Conservation (phyloP, 2,329 filamentous ascomycete genomes). For the Colletotrichum simmondsii region DNA sequence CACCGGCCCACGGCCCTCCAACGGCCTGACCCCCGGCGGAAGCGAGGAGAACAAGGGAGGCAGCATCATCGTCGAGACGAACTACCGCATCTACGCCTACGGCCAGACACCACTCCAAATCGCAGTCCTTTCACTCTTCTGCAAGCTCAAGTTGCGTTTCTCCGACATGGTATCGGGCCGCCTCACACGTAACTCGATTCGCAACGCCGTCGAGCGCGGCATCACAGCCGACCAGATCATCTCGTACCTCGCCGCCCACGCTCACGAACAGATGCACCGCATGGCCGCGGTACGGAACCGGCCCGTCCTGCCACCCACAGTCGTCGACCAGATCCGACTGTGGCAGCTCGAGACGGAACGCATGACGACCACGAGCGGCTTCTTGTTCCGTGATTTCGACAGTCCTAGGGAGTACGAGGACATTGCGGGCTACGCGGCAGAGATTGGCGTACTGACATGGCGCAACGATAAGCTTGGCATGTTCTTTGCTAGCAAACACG, state of each 20-base stretch:
- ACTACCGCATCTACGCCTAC: conserved; percentile 97
- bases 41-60: conserved; percentile 66
- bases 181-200: conserved; percentile 88
- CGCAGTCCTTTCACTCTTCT: conserved; percentile 90
- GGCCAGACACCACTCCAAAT: conserved; percentile 95
- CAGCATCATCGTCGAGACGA: conserved; percentile 96
- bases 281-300: conserved; percentile 65
- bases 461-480: conserved; percentile 80
- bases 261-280: conserved; percentile 92
- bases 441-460: conserved; percentile 92
- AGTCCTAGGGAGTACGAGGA: conserved; percentile 76
- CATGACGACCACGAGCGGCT: conserved; percentile 86
- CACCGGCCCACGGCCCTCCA: conserved; percentile 44
- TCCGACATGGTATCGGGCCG: conserved; percentile 94
- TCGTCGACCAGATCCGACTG: conserved; percentile 95
- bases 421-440: conserved; percentile 82
- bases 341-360: conserved; percentile 98
- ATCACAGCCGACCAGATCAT: conserved; percentile 98
- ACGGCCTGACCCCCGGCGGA: conserved; percentile 46
- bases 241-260: conserved; percentile 89
- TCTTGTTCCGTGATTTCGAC: conserved; percentile 90
- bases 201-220: conserved; percentile 85
- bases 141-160: conserved; percentile 88
- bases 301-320: conserved; percentile 90
- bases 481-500: conserved; percentile 93